Percentiles rank a stretch among this genome's conserved stretches.
Conservation (phyloP, 768 basidiomycete genomes). For the Leucocoprinus sp. region DNA sequence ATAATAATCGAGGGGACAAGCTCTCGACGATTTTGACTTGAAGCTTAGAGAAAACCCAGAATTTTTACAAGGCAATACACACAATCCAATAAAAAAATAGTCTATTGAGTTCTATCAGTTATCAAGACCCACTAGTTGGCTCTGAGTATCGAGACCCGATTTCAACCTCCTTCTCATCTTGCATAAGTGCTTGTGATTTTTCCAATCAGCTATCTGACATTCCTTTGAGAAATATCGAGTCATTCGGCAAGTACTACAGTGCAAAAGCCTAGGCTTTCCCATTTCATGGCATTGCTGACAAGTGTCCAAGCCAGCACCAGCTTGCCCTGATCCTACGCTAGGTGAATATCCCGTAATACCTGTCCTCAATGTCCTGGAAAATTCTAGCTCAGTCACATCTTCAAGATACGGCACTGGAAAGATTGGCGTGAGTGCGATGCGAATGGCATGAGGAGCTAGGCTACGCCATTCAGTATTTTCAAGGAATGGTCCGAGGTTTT, state of each 20-base stretch:
- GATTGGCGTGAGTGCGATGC: slow-evolving; percentile 44
- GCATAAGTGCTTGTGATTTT: slow-evolving; percentile 31
- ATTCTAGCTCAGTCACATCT: slow-evolving; percentile 5
- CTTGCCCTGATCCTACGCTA: background rate
- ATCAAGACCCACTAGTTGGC: no score
- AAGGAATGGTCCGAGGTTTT: slow-evolving; percentile 32
- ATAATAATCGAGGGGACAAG: no score
- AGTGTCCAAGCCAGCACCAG: background rate
- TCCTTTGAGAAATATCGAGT: slow-evolving; percentile 33
- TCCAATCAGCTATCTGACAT: slow-evolving; percentile 43
- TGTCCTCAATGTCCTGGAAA: no score
- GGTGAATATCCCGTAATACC: background rate
- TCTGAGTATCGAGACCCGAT: no score
- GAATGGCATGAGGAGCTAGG: slow-evolving; percentile 36
- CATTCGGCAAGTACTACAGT: slow-evolving; percentile 30
- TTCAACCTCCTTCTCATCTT: background rate
- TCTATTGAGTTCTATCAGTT: no score
- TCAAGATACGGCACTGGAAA: slow-evolving; percentile 47
- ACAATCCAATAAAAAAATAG: no score
- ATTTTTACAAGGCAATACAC: no score
- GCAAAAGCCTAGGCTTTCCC: slow-evolving; percentile 20
- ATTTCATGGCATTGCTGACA: slow-evolving; percentile 15
- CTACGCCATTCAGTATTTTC: slow-evolving; percentile 26
- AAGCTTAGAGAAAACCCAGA: no score
- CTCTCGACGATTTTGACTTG: no score